Evolutionary conservation across 1,139 yeast genomes (phyloP), one percentile per base, ranked within the genome.

Genomic region (Candida tropicalis): DNA sequence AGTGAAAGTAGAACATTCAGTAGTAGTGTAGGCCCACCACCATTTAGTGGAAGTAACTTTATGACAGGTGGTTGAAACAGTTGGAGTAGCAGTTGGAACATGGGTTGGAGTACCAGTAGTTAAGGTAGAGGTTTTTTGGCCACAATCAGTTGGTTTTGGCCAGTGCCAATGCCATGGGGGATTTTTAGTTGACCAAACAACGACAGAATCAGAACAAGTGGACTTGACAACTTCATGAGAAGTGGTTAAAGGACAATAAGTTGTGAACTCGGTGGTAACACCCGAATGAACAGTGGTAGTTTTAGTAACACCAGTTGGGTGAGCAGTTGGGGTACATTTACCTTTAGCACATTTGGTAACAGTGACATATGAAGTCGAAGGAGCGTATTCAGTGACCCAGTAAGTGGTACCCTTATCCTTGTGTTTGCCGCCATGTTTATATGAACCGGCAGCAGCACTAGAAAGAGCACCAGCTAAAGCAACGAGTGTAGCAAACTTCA

Each of bases 291-390:
- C 28, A 3, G 35, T 37, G 17, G 42, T 42, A 16, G 38, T 24
- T 18, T 31, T 31, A 12, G 42, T 42, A 13, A 53, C 44, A 40
- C 70, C 73, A n/a, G 73, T 65, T 32, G 68, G 56, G 22, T 58
- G 55, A 33, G 62, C 52, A 38, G 55, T 52, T 38, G 65, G 45
- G 47, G 41, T 29, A 46, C 62, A 57, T n/a, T 31, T 38, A 26
- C 44, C 33, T 9, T 41, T 35, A 3, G 44, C 45, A 39, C 59
- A 56, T 16, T 51, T 41, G 35, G 70, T 60, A 47, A 62, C 51
- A 47, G 67, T 59, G 42, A 63, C 49, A 11, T 58, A 50, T 12
- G 54, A 44, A 16, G 55, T 40, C 12, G 49, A 24, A 32, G 32
- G 28, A 12, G 44, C 43, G 35, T 43, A 47, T 1, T 33, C 43